A percentile compares a stretch with the other conserved stretches of the same genome.
These are phyloP conservation scores for Phytophthora meadii DNA, from an alignment of 352 stramenopile genomes.

Conservation along the genomic window DNA sequence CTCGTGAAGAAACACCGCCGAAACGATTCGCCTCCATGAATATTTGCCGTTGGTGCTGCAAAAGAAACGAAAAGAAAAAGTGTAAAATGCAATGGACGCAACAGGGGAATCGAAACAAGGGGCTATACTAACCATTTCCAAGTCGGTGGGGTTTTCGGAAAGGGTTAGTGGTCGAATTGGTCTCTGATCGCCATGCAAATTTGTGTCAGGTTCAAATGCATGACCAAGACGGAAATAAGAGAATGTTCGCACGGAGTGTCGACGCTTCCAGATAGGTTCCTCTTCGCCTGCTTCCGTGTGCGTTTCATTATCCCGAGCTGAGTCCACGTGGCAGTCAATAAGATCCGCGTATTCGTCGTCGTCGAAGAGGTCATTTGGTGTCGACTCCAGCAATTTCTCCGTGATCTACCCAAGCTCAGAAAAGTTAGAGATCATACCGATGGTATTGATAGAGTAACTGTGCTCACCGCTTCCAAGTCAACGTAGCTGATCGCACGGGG, in stretches of 20 bases:
- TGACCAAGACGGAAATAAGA: background rate
- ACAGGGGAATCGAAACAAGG: background rate
- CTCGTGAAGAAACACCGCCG: constrained; percentile 49
- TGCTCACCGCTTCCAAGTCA: constrained; percentile 64
- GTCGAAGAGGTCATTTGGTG: constrained; percentile 53
- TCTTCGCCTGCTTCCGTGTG: constrained; percentile 25
- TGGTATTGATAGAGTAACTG: background rate
- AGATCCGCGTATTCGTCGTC: constrained; percentile 70
- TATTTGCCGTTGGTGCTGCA: constrained; percentile 64
- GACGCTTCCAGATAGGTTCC: constrained; percentile 54
- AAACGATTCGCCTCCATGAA: constrained; percentile 72
- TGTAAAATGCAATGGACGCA: too few relatives aligned
- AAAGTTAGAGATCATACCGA: constrained; percentile 2
- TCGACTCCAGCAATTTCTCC: constrained; percentile 62
- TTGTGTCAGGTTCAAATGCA: constrained; percentile 1
- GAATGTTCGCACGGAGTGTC: constrained; percentile 38
- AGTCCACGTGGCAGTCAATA: constrained; percentile 77
- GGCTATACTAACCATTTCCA: constrained; percentile 57
- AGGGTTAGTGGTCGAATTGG: constrained; percentile 51
- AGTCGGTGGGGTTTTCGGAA: constrained; percentile 47
- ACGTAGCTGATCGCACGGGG: constrained; percentile 77
- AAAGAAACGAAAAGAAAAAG: background rate
- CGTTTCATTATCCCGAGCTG: constrained; percentile 48
- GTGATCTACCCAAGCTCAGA: constrained; percentile 54
- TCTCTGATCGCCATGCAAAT: constrained; percentile 32